Percentiles rank a stretch among this genome's conserved stretches.
Evolutionary conservation across 2,329 filamentous ascomycete genomes (phyloP).

Genomic region (Neoascochyta sp.): DNA sequence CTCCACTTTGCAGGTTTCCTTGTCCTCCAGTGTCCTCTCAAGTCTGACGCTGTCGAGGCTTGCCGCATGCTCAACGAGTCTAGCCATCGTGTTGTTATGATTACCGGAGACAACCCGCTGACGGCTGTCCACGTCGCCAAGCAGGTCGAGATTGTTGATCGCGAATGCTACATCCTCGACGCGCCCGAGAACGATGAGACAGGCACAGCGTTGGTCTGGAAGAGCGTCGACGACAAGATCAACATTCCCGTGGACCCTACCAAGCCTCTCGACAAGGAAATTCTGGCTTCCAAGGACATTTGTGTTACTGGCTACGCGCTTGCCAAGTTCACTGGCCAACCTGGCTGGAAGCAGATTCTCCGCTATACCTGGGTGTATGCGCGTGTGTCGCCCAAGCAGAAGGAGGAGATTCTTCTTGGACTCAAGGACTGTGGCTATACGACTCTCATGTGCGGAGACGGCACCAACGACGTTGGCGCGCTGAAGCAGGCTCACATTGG

Average conservation of each 20-base stretch:
- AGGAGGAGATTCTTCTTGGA: conserved; percentile 95
- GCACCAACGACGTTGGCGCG: conserved; percentile 96
- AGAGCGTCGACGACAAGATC: conserved; percentile 86
- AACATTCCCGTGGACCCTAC: conserved; percentile 82
- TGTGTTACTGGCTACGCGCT: conserved; percentile 95
- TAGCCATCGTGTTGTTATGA: conserved; percentile 98
- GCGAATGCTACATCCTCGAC: conserved; percentile 90
- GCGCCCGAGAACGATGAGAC: conserved; percentile 84
- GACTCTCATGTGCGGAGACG: conserved; percentile 97
- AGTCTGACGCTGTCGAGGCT: conserved; percentile 90
- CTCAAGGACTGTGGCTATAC: conserved; percentile 97
- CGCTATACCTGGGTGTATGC: conserved; percentile 97
- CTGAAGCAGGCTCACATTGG: conserved; percentile 98
- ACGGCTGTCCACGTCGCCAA: conserved; percentile 94
- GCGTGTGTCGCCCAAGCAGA: conserved; percentile 96
- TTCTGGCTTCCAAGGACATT: conserved; percentile 81
- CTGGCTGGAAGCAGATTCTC: conserved; percentile 71
- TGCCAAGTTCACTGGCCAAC: conserved; percentile 78
- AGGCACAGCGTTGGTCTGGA: conserved; percentile 83
- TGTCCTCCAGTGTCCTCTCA: conserved; percentile 90
- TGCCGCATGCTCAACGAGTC: conserved; percentile 98
- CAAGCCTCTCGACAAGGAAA: conserved; percentile 73
- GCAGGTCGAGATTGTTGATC: conserved; percentile 95
- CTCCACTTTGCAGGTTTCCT: conserved; percentile 92
- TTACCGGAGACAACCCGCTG: conserved; percentile 95